Evolutionary conservation across 768 basidiomycete genomes (phyloP).

Genomic region (Gelatoporia subvermispora): DNA sequence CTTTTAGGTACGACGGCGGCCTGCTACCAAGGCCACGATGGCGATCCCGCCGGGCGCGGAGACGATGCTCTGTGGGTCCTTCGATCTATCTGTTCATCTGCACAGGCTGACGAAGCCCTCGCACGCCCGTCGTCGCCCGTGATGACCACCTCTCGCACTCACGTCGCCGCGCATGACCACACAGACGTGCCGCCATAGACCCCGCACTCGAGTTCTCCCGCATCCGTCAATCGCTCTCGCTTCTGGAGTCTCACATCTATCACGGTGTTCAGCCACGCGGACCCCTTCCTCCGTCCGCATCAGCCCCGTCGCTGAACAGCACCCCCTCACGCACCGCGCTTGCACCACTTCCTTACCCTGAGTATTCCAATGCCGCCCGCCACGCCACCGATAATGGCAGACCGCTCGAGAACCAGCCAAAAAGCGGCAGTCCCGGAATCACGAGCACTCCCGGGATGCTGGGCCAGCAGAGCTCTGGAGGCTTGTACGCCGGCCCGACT

Average conservation of each 20-base stretch:
- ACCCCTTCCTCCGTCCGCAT: constrained; percentile 15
- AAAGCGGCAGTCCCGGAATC: constrained; percentile 7
- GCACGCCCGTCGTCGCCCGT: constrained; percentile 15
- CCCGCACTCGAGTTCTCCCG: constrained; percentile 63
- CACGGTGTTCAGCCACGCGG: constrained; percentile 22
- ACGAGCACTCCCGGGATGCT: constrained; percentile 57
- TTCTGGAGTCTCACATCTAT: constrained; percentile 58
- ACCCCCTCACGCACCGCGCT: constrained; percentile 22
- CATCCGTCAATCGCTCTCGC: constrained; percentile 62
- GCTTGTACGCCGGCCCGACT: constrained; percentile 77
- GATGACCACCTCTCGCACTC: constrained; percentile 20
- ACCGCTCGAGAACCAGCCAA: constrained; percentile 30
- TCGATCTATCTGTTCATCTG: constrained; percentile 2
- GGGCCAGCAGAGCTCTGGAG: constrained; percentile 59
- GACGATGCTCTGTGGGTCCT: constrained; percentile 49
- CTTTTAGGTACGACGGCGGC: constrained; percentile 66
- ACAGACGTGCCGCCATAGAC: constrained; percentile 41
- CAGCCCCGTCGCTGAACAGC: constrained; percentile 5
- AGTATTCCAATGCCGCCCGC: constrained; percentile 43
- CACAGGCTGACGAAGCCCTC: constrained; percentile 7
- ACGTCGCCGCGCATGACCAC: too few relatives aligned
- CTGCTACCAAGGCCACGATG: constrained; percentile 75
- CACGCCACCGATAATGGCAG: constrained; percentile 45
- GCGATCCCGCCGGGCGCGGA: constrained; percentile 45
- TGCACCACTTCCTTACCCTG: constrained; percentile 13